Conservation (phyloP, 495 filamentous ascomycete genomes). For the Delitschia confertaspora region DNA sequence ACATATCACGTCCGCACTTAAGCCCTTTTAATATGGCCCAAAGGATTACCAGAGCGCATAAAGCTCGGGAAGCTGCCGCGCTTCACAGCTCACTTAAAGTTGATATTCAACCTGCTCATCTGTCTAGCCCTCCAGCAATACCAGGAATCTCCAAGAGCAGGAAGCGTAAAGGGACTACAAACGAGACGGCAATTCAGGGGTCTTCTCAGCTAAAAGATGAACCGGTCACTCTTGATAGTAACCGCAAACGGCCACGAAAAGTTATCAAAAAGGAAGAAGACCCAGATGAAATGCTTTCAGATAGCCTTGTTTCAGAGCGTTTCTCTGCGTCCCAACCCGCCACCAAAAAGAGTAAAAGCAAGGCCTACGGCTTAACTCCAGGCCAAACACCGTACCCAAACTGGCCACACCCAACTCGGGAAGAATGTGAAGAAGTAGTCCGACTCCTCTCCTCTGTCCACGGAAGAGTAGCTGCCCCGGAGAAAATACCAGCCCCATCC, state of each 20-base stretch:
- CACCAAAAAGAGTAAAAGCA: slow-evolving; percentile 14
- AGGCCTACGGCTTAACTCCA: slow-evolving; percentile 18
- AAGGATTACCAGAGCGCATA: slow-evolving; percentile 20
- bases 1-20: background rate
- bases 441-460: slow-evolving; percentile 58
- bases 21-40: slow-evolving; percentile 11
- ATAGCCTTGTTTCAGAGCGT: slow-evolving; percentile 5
- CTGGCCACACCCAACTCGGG: slow-evolving; percentile 55
- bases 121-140: slow-evolving; percentile 32
- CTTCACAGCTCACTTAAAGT: background rate
- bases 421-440: slow-evolving; percentile 69
- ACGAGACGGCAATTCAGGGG: background rate
- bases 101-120: slow-evolving; percentile 26
- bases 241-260: slow-evolving; percentile 28
- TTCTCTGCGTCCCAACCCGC: background rate
- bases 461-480: slow-evolving; percentile 55
- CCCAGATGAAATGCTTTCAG: slow-evolving; percentile 3
- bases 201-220: background rate
- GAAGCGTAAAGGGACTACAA: slow-evolving; percentile 7
- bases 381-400: slow-evolving; percentile 58
- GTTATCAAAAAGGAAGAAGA: slow-evolving; percentile 13
- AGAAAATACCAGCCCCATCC: slow-evolving; percentile 65
- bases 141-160: slow-evolving; percentile 12
- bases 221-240: slow-evolving; percentile 14
- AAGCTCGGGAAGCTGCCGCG: background rate